A percentile compares a stretch with the other conserved stretches of the same genome.
Conservation (phyloP, 2,329 filamentous ascomycete species). For the Diaporthe sp. region DNA sequence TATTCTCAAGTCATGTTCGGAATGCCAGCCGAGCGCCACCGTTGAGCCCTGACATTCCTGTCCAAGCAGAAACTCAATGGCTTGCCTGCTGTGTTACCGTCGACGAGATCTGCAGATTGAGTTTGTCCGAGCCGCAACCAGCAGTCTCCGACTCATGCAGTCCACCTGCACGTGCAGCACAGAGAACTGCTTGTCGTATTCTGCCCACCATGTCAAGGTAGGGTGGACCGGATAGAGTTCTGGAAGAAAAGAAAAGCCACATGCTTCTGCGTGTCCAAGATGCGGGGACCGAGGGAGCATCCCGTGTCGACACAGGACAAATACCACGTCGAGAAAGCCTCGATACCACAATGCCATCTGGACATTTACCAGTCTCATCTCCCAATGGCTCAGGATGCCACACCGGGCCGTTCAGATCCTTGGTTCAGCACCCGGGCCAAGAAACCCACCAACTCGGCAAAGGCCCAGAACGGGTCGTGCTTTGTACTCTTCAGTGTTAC, state of each 20-base stretch:
- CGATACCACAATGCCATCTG: neutral
- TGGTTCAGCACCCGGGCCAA: constrained; percentile 5
- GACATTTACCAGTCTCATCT: neutral
- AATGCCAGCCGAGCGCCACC: neutral
- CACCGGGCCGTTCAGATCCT: neutral
- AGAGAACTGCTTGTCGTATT: neutral
- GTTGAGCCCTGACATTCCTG: no score
- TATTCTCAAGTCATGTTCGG: neutral
- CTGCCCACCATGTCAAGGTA: no score
- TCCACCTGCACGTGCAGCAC: neutral
- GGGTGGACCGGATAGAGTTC: neutral
- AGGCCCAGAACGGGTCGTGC: neutral
- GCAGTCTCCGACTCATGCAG: neutral
- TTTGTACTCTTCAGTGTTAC: constrained; percentile 2
- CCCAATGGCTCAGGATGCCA: neutral
- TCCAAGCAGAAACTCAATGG: constrained; percentile 8
- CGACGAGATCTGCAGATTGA: constrained; percentile 4
- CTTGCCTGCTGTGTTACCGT: neutral
- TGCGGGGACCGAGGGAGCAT: neutral
- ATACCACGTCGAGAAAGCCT: neutral
- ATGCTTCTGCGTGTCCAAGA: neutral
- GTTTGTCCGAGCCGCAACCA: neutral
- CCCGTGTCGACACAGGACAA: neutral
- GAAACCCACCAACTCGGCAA: neutral
- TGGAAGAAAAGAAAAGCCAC: neutral